A percentile compares a stretch with the other conserved stretches of the same genome.
These are phyloP conservation scores for Pythium myriotylum DNA, from an alignment of 352 stramenopile species.

Conservation along the genomic window DNA sequence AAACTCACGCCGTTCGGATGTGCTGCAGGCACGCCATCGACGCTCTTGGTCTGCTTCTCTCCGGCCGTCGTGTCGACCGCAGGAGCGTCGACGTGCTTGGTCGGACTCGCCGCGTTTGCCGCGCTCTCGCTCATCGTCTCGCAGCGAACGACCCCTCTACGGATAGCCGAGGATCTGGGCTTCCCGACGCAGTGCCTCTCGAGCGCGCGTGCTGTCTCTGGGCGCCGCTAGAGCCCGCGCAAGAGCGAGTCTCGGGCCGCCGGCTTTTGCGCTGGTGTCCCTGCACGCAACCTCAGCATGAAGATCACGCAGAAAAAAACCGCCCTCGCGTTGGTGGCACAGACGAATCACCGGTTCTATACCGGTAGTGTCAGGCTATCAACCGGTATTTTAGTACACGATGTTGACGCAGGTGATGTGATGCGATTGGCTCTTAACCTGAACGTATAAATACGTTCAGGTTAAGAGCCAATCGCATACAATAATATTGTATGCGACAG, in stretches of 20 bases:
- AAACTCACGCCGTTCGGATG: not conserved
- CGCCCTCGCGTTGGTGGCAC: not conserved
- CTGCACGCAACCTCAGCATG: not conserved
- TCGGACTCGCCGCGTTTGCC: too few species aligned
- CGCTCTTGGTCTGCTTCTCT: too few species aligned
- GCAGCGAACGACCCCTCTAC: not conserved
- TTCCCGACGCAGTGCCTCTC: not conserved
- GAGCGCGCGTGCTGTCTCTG: not conserved
- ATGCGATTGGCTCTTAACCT: too few species aligned
- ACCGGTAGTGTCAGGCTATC: not conserved
- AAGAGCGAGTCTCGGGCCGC: not conserved
- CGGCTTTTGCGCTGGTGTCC: not conserved
- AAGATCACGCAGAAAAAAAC: not conserved
- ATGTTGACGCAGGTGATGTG: too few species aligned
- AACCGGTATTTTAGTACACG: not conserved
- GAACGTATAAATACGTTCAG: too few species aligned
- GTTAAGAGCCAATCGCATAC: too few species aligned
- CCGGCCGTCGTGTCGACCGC: too few species aligned
- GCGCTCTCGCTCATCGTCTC: slow-evolving; percentile 8
- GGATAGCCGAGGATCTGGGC: not conserved
- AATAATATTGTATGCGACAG: too few species aligned
- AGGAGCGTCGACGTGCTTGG: not conserved
- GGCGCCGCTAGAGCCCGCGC: not conserved
- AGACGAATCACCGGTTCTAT: not conserved
- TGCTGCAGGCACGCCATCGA: not conserved